A percentile compares a stretch with the other conserved stretches of the same genome.
Conservation (phyloP, 768 basidiomycete genomes). For the Xerocomellus dryophilus region DNA sequence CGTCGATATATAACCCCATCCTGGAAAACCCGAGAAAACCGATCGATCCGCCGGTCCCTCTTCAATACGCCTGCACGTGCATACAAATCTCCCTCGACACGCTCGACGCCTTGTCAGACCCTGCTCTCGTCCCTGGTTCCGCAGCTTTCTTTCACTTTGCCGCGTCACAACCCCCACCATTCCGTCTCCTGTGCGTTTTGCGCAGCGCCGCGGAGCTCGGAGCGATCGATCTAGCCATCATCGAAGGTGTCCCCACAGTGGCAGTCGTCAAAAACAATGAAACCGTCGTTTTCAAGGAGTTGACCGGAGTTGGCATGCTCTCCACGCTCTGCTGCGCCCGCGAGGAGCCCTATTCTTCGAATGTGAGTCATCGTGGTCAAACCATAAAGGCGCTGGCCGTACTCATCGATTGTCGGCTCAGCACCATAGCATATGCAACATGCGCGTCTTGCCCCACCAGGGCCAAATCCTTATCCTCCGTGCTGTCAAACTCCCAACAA, state of each 20-base stretch:
- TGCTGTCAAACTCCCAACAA: conserved; percentile 27
- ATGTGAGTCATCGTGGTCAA: conserved; percentile 16
- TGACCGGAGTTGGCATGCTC: conserved; percentile 33
- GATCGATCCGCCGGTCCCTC: conserved; percentile 42
- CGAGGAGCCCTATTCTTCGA: conserved; percentile 25
- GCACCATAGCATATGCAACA: conserved; percentile 49
- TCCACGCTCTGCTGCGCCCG: conserved; percentile 42
- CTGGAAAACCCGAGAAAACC: conserved; percentile 33
- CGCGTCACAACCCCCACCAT: conserved; percentile 36
- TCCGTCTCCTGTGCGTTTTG: conserved; percentile 39
- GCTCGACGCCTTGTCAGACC: conserved; percentile 46
- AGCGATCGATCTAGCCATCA: conserved; percentile 40
- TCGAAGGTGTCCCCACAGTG: conserved; percentile 41
- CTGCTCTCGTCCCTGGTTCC: conserved; percentile 37
- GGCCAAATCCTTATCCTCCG: conserved; percentile 52
- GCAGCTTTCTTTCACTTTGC: conserved; percentile 37
- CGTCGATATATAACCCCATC: conserved; percentile 32
- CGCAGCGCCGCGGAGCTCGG: conserved; percentile 39
- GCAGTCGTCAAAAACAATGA: conserved; percentile 42
- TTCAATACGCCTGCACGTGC: conserved; percentile 46
- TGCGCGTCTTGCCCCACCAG: conserved; percentile 52
- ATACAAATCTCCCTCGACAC: conserved; percentile 40
- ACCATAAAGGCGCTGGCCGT: neutral
- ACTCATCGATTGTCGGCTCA: conserved; percentile 21
- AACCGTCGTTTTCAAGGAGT: conserved; percentile 42